Base-by-base conservation (phyloP, 192 early-diverging fungal genomes). In the Linnemannia elongata region DNA sequence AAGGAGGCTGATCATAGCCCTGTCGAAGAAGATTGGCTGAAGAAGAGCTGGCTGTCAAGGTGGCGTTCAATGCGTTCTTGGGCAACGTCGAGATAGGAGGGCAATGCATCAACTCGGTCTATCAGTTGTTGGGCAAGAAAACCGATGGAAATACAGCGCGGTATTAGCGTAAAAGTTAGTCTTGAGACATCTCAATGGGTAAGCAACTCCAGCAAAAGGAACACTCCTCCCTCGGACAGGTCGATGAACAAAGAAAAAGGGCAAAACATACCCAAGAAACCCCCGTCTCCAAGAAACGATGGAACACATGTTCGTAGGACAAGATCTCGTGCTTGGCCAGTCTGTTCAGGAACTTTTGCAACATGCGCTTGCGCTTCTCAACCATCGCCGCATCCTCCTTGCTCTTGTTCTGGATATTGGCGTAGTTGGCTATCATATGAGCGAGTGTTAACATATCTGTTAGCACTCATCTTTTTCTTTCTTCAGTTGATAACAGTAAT, bases 301-400 rank as follows among this genome's bases (percentile, higher is more conserved):
- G 98, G 88, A 99, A 94, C 49, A 97, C 92, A 84, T 99, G 97
- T 73, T 97, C 97, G 78, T 93, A 90, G 20, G 94, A 91, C 57
- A 99, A 83, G 77, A 96, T 93, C 41, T 97, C 96, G 90, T 99
- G 97, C 80, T 93, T 94, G 4, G 94, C 96, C 57, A 99, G 82
- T 52, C 97, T 93, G 85, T 99, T 99, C 79, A 99, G 87, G 81
- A 99, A 99, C 38, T 93, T 94, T 90, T 98, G 97, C 74, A 99
- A 91, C 95, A 97, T 95, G 30, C 97, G 92, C 90, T 98, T 98
- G 69, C 98, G 93, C 49, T 95, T 93, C 78, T 97, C 96, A 36
- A 99, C 96, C 76, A 97, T 96, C 42, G 92, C 90, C 44, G 95
- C 92, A 89, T 99, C 97, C 88, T 99, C 96, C 88, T 98, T 97